phyloP scores from a whole-genome alignment of 2,329 filamentous ascomycete genomes.

The Catunica adiposa region DNA sequence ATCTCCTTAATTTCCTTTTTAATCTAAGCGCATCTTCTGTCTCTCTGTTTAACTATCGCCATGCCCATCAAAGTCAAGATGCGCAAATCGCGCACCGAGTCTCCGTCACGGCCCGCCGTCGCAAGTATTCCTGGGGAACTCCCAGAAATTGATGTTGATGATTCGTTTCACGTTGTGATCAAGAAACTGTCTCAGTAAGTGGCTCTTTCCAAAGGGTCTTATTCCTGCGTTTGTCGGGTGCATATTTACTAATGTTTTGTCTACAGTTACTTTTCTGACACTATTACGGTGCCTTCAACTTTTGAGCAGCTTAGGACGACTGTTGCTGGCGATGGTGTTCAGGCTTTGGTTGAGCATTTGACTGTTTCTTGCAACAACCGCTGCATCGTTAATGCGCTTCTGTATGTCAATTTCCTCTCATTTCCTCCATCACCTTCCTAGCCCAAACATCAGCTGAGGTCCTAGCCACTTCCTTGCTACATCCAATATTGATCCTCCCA shows the following conservation, averaged over 20 bases:
- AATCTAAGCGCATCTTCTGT: no score
- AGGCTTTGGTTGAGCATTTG: slow-evolving; percentile 46
- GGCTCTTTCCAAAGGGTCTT: neutral
- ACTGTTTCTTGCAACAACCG: slow-evolving; percentile 47
- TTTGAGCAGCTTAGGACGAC: slow-evolving; percentile 61
- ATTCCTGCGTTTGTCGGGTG: neutral
- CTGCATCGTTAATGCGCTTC: slow-evolving; percentile 52
- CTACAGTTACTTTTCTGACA: slow-evolving; percentile 44
- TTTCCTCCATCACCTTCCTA: neutral
- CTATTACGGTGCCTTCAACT: slow-evolving; percentile 46
- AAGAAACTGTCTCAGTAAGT: slow-evolving; percentile 48
- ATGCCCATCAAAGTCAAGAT: slow-evolving; percentile 15
- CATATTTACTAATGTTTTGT: slow-evolving; percentile 1
- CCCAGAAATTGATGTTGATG: slow-evolving; percentile 20
- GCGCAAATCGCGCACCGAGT: slow-evolving; percentile 7
- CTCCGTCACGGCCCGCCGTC: slow-evolving; percentile 4
- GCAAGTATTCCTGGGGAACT: slow-evolving; percentile 18
- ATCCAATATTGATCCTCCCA: slow-evolving; percentile 9
- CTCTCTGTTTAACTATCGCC: neutral
- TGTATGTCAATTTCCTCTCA: slow-evolving; percentile 34
- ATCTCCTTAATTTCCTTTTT: no score
- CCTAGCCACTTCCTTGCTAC: slow-evolving; percentile 2
- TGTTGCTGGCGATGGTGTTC: slow-evolving; percentile 41
- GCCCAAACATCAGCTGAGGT: neutral
- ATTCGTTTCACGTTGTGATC: slow-evolving; percentile 31